Conservation (phyloP, 2,329 filamentous ascomycete species). For the Trichoderma koningiopsis region DNA sequence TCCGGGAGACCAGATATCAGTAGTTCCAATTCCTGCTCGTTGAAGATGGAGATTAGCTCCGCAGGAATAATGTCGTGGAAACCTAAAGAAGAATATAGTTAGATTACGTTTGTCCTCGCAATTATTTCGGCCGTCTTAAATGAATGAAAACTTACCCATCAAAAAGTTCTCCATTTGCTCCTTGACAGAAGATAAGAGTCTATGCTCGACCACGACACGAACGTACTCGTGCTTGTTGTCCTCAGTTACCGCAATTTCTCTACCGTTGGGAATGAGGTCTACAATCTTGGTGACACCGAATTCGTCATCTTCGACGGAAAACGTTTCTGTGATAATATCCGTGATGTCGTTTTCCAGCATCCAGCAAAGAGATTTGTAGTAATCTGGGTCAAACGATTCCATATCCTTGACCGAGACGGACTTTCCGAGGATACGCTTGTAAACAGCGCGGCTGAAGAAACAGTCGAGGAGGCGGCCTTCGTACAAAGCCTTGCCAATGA, state of each 20-base stretch:
- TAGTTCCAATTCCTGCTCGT: constrained; percentile 94
- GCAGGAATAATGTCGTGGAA: constrained; percentile 98
- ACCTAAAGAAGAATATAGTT: constrained; percentile 48
- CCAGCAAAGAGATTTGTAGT: constrained; percentile 98
- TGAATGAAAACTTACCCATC: constrained; percentile 59
- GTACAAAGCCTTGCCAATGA: constrained; percentile 97
- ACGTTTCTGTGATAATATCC: constrained; percentile 94
- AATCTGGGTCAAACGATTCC: constrained; percentile 97
- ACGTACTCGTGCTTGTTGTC: constrained; percentile 99
- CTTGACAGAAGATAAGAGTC: constrained; percentile 85
- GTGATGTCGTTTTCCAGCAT: constrained; percentile 99
- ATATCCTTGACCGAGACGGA: constrained; percentile 98
- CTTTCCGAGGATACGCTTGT: constrained; percentile 95
- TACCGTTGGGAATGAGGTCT: constrained; percentile 83
- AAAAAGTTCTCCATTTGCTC: constrained; percentile 94
- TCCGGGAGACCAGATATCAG: constrained; percentile 96
- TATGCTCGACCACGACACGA: constrained; percentile 90
- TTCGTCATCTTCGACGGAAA: constrained; percentile 89
- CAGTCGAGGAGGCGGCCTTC: constrained; percentile 95
- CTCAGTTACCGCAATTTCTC: constrained; percentile 90
- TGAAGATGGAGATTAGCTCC: constrained; percentile 94
- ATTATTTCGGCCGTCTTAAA: neutral
- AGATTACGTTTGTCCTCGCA: neutral
- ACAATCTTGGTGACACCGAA: constrained; percentile 89
- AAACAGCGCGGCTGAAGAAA: constrained; percentile 97